phyloP scores from a whole-genome alignment of 208 protist species.

The Zelonia costaricensis region DNA sequence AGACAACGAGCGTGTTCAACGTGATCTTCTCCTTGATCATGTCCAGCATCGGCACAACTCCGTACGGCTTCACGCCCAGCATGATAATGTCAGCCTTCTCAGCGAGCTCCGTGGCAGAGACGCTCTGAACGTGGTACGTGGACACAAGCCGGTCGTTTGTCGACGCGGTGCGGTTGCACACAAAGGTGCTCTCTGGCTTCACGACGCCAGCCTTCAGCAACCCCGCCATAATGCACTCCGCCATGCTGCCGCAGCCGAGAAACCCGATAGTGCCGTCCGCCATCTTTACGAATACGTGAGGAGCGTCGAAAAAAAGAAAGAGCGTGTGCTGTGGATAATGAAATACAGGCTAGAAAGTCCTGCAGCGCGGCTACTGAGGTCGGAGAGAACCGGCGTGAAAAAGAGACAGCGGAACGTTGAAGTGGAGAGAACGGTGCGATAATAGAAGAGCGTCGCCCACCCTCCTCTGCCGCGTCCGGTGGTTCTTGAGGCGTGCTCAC shows the following conservation, averaged over 20 bases:
- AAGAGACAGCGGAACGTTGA: too few species aligned
- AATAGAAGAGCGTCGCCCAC: too few species aligned
- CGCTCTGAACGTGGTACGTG: slow-evolving; percentile 50
- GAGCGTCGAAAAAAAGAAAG: neutral
- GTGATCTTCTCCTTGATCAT: slow-evolving; percentile 43
- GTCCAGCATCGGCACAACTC: slow-evolving; percentile 61
- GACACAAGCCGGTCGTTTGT: slow-evolving; percentile 46
- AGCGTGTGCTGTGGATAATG: too few species aligned
- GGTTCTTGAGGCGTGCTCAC: too few species aligned
- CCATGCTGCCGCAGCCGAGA: slow-evolving; percentile 96
- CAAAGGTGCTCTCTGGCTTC: slow-evolving; percentile 51
- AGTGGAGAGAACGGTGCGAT: too few species aligned
- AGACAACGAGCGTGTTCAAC: slow-evolving; percentile 82
- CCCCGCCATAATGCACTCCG: slow-evolving; percentile 83
- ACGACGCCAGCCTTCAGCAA: slow-evolving; percentile 41
- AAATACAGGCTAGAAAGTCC: too few species aligned
- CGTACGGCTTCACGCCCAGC: slow-evolving; percentile 94
- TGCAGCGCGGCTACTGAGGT: too few species aligned
- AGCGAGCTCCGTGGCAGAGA: slow-evolving; percentile 54
- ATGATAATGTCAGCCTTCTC: slow-evolving; percentile 80
- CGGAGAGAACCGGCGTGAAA: too few species aligned
- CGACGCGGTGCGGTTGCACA: slow-evolving; percentile 64
- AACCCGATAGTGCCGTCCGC: slow-evolving; percentile 72
- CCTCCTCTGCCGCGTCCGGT: too few species aligned
- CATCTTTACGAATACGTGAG: neutral